These are phyloP conservation scores for Citrus reticulata DNA, from an alignment of 345 rosid species.

Conservation along the genomic window DNA sequence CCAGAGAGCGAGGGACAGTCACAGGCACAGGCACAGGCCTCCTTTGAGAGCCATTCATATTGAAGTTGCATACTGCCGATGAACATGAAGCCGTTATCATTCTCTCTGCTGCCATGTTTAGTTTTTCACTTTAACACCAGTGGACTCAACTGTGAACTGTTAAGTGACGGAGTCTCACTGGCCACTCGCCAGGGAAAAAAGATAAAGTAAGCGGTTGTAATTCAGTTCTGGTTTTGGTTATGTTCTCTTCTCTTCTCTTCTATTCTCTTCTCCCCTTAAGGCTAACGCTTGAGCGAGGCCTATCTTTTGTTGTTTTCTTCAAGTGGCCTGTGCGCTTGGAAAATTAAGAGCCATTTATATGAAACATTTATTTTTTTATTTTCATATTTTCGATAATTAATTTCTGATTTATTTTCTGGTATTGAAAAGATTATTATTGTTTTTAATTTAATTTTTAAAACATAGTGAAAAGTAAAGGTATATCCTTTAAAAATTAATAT, in stretches of 20 bases:
- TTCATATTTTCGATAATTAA: background rate
- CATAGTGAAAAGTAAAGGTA: too few relatives aligned
- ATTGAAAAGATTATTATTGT: too few relatives aligned
- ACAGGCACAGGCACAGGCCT: conserved; percentile 36
- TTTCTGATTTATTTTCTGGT: background rate
- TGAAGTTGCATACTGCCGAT: conserved; percentile 54
- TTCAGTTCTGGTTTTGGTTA: background rate
- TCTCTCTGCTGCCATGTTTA: conserved; percentile 72
- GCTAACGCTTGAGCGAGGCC: background rate
- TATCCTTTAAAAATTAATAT: too few relatives aligned
- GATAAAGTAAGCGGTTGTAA: conserved; percentile 1
- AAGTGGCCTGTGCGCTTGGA: background rate
- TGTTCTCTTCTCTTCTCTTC: background rate
- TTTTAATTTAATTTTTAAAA: too few relatives aligned
- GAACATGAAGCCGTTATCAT: conserved; percentile 44
- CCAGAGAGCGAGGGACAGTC: conserved; percentile 42
- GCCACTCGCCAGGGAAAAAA: conserved; percentile 1
- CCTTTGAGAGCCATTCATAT: conserved; percentile 55
- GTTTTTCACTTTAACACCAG: too few relatives aligned
- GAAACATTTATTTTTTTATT: too few relatives aligned
- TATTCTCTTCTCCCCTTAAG: background rate
- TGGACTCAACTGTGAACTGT: too few relatives aligned
- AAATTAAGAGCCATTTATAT: background rate
- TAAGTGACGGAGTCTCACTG: background rate
- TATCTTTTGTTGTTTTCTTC: background rate